Conservation (phyloP, 805 yeast genomes). For the Spencermartinsiella europaea region DNA sequence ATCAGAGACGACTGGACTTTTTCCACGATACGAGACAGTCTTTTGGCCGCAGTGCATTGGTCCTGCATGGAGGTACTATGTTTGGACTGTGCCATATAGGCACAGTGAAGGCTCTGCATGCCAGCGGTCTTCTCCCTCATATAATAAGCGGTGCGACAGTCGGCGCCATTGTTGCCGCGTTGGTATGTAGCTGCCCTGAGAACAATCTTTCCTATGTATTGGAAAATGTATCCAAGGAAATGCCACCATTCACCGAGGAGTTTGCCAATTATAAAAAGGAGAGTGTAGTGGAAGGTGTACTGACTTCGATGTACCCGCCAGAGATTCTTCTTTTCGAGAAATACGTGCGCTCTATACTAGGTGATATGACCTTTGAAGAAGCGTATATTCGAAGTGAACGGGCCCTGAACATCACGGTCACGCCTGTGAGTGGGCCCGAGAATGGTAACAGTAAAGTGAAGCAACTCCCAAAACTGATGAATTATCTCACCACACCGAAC, state of each 20-base stretch:
- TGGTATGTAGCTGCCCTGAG: conserved; percentile 69
- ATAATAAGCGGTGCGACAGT: conserved; percentile 89
- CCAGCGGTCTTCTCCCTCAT: conserved; percentile 70
- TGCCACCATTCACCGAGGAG: conserved; percentile 22
- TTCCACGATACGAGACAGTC: conserved; percentile 84
- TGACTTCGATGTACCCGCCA: conserved; percentile 77
- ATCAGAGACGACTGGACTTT: conserved; percentile 61
- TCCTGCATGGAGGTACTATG: conserved; percentile 90
- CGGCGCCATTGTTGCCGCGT: conserved; percentile 88
- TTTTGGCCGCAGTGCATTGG: conserved; percentile 83
- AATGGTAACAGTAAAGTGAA: conserved; percentile 1
- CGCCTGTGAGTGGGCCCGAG: conserved; percentile 56
- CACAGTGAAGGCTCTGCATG: conserved; percentile 77
- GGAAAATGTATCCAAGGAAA: conserved; percentile 20
- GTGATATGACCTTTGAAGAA: conserved; percentile 88
- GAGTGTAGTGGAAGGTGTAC: conserved; percentile 66
- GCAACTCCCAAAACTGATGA: conserved; percentile 42
- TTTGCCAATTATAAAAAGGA: conserved; percentile 19
- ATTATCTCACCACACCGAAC: conserved; percentile 91
- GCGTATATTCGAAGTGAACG: conserved; percentile 76
- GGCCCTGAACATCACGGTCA: conserved; percentile 76
- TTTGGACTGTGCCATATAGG: conserved; percentile 95
- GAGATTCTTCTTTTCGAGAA: conserved; percentile 75
- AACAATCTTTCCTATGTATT: conserved; percentile 51
- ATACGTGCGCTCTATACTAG: conserved; percentile 70